Base-by-base conservation (phyloP, 257 asterid genomes). In the Perilla frutescens region DNA sequence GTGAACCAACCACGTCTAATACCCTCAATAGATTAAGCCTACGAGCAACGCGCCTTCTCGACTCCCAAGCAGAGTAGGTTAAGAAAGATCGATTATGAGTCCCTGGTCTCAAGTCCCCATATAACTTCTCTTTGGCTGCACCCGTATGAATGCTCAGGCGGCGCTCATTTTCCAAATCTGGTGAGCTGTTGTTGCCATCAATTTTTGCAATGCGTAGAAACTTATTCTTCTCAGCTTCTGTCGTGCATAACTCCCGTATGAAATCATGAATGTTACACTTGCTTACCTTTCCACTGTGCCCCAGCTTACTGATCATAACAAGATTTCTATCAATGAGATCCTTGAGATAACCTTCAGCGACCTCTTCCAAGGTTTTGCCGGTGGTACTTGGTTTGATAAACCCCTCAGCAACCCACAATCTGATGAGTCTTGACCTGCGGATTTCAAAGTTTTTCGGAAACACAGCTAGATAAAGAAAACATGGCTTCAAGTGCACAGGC, bases 381-480 rank as follows among this genome's bases (percentile, higher is more conserved):
- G 26, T 20, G 26, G 26, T 20, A 20, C 26, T 5, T 13, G 37
- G 32, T 26, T 55, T 61, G 13, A 74, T 13, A 32, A 79, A 60
- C 41, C 83, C 83, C 29, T 79, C 77, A 26, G 77, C 66, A 63
- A 64, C 74, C 80, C 83, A 79, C 32, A 69, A 69, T 26, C 32
- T 60, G 59, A 62, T 60, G 13, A 79, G 58, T 4, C n/a, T 47
- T 7, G 63, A 31, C 7, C 43, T 29, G 1, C n/a, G n/a, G 14
- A 79, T 63, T 4, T 37, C 26, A 44, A 0, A 1, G 48, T 64
- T 73, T 50, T 64, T 68, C 0, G 79, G 79, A 79, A 69, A 62
- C 83, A 79, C 26, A 70, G 26, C 26, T 20, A 20, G 26, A 20
- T 20, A 20, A 20, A 20, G 26, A 20, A 20, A 20, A 20, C 26